Evolutionary conservation across 202 grass and related monocot genomes (phyloP).

Genomic region (Carex arenaria): DNA sequence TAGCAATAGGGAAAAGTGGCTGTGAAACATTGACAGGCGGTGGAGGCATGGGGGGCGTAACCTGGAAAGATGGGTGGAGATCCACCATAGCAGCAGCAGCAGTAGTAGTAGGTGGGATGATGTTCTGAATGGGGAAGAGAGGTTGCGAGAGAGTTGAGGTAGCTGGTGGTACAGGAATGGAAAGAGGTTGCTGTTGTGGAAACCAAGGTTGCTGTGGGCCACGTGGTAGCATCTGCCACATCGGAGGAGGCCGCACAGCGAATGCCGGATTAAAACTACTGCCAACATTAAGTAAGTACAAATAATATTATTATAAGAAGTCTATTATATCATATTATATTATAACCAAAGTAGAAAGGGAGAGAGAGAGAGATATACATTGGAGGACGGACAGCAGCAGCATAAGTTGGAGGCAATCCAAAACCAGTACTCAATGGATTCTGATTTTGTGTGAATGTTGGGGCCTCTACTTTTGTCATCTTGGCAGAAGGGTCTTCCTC

Average conservation of each 20-base stretch:
- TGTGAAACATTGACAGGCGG: slow-evolving; percentile 51
- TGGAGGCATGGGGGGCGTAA: slow-evolving; percentile 57
- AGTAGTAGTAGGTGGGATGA: slow-evolving; percentile 51
- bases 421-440: slow-evolving; percentile 46
- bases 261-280: slow-evolving; percentile 92
- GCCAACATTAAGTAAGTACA: not conserved
- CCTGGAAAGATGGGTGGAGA: slow-evolving; percentile 53
- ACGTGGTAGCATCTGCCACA: slow-evolving; percentile 46
- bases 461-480: slow-evolving; percentile 61
- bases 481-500: slow-evolving; percentile 82
- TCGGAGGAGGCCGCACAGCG: slow-evolving; percentile 46
- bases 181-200: slow-evolving; percentile 37
- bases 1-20: slow-evolving; percentile 86
- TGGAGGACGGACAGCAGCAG: slow-evolving; percentile 30
- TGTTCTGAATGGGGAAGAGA: slow-evolving; percentile 91
- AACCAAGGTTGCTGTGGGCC: slow-evolving; percentile 60
- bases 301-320: too few relatives aligned
- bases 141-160: slow-evolving; percentile 37
- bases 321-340: too few relatives aligned
- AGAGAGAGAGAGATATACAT: slow-evolving; percentile 43
- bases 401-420: slow-evolving; percentile 57
- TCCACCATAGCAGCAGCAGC: slow-evolving; percentile 44
- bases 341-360: not conserved
- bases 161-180: slow-evolving; percentile 44
- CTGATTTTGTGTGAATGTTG: slow-evolving; percentile 27